A percentile compares a stretch with the other conserved stretches of the same genome.
phyloP scores from a whole-genome alignment of 2,329 filamentous ascomycete species.

The Exophiala mesophila region DNA sequence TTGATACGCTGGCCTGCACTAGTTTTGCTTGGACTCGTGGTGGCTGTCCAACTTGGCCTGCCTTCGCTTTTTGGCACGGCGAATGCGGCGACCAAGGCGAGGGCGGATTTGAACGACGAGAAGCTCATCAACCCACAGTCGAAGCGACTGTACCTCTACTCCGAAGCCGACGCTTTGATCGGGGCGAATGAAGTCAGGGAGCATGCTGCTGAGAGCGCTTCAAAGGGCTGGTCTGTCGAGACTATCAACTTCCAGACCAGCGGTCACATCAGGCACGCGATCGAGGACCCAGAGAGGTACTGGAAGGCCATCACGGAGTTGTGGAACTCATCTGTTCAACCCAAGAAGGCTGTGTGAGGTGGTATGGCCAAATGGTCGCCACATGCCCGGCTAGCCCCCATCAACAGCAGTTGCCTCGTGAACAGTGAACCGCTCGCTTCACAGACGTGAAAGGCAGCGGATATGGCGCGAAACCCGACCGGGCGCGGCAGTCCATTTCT shows the following conservation, averaged over 20 bases:
- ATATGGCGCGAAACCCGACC: too few species aligned
- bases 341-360: not conserved
- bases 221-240: not conserved
- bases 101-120: not conserved
- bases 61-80: not conserved
- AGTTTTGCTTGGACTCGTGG: not conserved
- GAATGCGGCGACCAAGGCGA: not conserved
- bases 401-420: too few species aligned
- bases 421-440: too few species aligned
- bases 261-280: conserved; percentile 1
- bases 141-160: conserved; percentile 1
- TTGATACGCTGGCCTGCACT: not conserved
- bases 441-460: too few species aligned
- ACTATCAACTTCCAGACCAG: not conserved
- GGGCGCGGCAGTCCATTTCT: too few species aligned
- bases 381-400: too few species aligned
- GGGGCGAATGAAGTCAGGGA: not conserved
- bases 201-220: not conserved
- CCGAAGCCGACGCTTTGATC: not conserved
- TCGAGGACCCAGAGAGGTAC: not conserved
- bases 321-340: conserved; percentile 1
- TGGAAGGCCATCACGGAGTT: not conserved
- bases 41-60: not conserved
- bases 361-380: too few species aligned
- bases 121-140: not conserved